Evolutionary conservation across 768 basidiomycete genomes (phyloP).

Genomic region (Leccinum pellstonianum): DNA sequence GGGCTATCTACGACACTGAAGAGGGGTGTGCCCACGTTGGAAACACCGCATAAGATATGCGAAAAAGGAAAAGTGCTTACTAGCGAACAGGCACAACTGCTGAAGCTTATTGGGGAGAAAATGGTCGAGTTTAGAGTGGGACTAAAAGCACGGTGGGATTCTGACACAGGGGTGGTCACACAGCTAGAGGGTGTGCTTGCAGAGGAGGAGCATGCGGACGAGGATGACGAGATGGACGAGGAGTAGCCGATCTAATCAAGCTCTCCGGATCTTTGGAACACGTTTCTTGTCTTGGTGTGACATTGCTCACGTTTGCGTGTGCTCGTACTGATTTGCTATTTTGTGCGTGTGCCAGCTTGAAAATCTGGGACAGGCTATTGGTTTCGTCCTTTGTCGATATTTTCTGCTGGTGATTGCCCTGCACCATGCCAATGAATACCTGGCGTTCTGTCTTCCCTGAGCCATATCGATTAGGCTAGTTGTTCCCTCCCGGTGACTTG

Average conservation of each 20-base stretch:
- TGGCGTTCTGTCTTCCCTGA: conserved; percentile 66
- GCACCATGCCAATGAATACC: conserved; percentile 18
- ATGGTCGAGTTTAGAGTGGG: conserved; percentile 82
- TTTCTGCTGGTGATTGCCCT: background rate
- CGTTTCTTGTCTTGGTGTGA: background rate
- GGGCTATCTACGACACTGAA: conserved; percentile 84
- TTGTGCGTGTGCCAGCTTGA: background rate
- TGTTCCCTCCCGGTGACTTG: conserved; percentile 60
- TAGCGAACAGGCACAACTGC: conserved; percentile 84
- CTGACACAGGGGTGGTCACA: conserved; percentile 60
- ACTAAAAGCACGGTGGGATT: conserved; percentile 73
- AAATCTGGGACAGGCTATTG: background rate
- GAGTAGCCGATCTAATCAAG: conserved; percentile 28
- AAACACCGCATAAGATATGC: conserved; percentile 80
- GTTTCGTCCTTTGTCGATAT: background rate
- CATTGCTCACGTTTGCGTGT: background rate
- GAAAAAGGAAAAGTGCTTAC: conserved; percentile 77
- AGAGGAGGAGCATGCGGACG: conserved; percentile 35
- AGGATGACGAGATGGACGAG: conserved; percentile 52
- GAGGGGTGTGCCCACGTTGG: conserved; percentile 83
- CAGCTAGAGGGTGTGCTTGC: conserved; percentile 49
- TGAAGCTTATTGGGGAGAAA: conserved; percentile 88
- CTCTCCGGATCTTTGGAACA: background rate
- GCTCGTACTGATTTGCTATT: conserved; percentile 2
- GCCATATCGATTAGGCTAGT: conserved; percentile 66